Percentiles rank a stretch among this genome's conserved stretches.
phyloP scores from a whole-genome alignment of 805 yeast genomes.

The Danielia oregonensis region DNA sequence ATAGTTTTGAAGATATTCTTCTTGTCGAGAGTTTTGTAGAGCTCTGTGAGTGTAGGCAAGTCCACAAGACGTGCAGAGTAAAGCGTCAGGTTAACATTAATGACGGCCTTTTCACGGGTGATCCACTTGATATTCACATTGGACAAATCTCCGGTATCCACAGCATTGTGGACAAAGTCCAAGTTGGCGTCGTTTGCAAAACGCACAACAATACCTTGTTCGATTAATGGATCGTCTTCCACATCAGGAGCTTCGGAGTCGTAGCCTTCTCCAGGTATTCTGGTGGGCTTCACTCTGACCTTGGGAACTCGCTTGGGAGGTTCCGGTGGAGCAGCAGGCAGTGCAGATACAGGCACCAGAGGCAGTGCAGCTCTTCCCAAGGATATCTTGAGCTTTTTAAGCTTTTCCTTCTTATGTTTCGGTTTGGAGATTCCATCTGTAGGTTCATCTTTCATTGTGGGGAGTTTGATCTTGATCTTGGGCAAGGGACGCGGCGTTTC shows the following conservation, averaged over 20 bases:
- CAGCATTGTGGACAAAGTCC: constrained; percentile 71
- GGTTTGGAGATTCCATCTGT: constrained; percentile 10
- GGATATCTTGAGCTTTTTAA: constrained; percentile 24
- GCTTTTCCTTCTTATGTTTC: constrained; percentile 15
- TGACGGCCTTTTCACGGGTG: constrained; percentile 74
- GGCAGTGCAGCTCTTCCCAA: constrained; percentile 11
- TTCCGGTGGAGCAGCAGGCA: constrained; percentile 6
- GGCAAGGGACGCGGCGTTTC: constrained; percentile 10
- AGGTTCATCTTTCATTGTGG: constrained; percentile 9
- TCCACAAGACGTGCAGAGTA: constrained; percentile 87
- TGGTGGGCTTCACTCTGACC: constrained; percentile 52
- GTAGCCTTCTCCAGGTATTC: constrained; percentile 92
- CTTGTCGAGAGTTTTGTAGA: constrained; percentile 82
- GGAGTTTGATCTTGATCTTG: constrained; percentile 21
- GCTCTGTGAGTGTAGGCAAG: constrained; percentile 83
- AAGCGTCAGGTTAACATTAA: constrained; percentile 60
- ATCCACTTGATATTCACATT: constrained; percentile 78
- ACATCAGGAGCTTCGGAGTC: constrained; percentile 95
- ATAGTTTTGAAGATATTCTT: constrained; percentile 84
- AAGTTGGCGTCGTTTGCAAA: constrained; percentile 66
- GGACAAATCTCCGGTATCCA: constrained; percentile 71
- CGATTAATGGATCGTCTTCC: constrained; percentile 91
- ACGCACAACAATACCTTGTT: constrained; percentile 79
- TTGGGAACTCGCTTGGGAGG: constrained; percentile 32
- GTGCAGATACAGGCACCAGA: not conserved